Evolutionary conservation across 2,329 filamentous ascomycete species (phyloP), one percentile per base, ranked within the genome.

Genomic region (Alternaria infectoria): DNA sequence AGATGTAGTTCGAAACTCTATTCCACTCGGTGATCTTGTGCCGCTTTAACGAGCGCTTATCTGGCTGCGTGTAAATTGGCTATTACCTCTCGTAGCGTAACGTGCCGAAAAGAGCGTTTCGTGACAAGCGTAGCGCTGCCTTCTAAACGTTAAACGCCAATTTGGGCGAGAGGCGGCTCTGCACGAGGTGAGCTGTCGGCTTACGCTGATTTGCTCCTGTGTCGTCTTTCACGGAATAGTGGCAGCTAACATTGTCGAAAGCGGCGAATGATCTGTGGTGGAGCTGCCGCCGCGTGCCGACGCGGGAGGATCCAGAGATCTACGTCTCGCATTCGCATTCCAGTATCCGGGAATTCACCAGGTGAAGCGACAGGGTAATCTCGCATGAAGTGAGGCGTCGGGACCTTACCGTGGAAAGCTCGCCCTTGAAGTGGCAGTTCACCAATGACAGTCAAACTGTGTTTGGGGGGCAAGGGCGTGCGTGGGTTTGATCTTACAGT

Each of bases 301-400:
- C 13, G 56, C 60, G 60, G 60, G 60, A 59, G 43, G 60, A 50
- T 26, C 60, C 56, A 59, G 55, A 54, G 49, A 57, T 54, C 55
- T 62, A 19, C 49, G 43, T 49, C 26, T 59, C 60, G 56, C 28
- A 40, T 58, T 54, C 47, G 60, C 25, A 21, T 54, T 62, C 36
- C 36, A 40, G 36, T 40, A 40, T 40, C 32, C 36, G 19, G 19
- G 17, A 28, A 47, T 44, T 25, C 52, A 44, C 28, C 28, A 40
- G 23, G 32, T 54, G 30, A 62, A 54, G 56, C 56, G 32, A 49
- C 32, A 43, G 32, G 49, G 23, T 26, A 23, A 52, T 26, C 30
- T 30, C 26, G 49, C 17, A 26, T 54, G 21, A 25, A 10, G 36
- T 25, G 19, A 30, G 54, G 25, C 30, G 32, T 28, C 45, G 28